Evolutionary conservation across 225 moss, liverwort and hornwort species (phyloP).

Genomic region (Lunularia cruciata): DNA sequence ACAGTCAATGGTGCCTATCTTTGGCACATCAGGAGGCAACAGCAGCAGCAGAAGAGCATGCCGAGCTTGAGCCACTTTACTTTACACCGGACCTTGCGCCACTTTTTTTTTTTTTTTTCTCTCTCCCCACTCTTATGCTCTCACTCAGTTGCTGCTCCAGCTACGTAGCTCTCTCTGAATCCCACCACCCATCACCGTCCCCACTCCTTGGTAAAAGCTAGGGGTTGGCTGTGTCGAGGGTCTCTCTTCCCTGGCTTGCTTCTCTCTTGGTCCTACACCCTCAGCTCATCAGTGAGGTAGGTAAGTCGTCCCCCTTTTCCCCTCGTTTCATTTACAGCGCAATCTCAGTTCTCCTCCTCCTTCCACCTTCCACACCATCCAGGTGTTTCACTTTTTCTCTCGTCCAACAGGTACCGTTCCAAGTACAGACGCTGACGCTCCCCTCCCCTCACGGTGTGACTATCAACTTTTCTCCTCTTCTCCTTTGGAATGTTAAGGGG

Average conservation of each 20-base stretch:
- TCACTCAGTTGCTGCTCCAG: no score
- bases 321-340: background rate
- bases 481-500: no score
- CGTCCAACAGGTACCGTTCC: background rate
- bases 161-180: no score
- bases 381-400: slow-evolving; percentile 8
- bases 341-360: background rate
- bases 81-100: background rate
- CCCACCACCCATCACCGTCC: background rate
- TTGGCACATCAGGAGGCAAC: background rate
- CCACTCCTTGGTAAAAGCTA: background rate
- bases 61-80: background rate
- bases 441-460: no score
- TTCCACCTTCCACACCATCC: background rate
- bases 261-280: no score
- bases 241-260: background rate
- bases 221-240: no score
- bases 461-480: no score
- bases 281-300: slow-evolving; percentile 2
- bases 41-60: background rate
- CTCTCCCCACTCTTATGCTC: background rate
- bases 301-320: background rate
- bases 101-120: background rate
- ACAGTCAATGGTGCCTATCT: slow-evolving; percentile 8
- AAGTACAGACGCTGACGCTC: background rate